Percentiles rank a stretch among this genome's conserved stretches.
These are phyloP conservation scores for Iris macrosiphon DNA, from an alignment of 106 monocot genomes.

Conservation along the genomic window DNA sequence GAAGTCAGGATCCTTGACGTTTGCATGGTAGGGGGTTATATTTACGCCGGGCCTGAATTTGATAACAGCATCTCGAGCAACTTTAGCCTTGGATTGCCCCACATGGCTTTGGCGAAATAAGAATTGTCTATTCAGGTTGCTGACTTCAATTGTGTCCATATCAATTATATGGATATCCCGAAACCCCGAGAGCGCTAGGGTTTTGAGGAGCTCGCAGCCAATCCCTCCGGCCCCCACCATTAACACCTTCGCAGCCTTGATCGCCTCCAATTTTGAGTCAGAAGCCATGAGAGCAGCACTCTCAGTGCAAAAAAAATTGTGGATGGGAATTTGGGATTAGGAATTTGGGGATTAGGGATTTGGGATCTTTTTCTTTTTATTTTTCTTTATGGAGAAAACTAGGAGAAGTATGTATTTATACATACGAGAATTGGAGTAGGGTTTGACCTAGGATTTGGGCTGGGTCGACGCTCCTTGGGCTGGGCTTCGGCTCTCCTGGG, in stretches of 20 bases:
- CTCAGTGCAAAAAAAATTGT: too few relatives aligned
- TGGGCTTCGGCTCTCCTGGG: too few relatives aligned
- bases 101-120: constrained; percentile 73
- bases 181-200: constrained; percentile 77
- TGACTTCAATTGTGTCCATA: constrained; percentile 95
- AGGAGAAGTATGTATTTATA: too few relatives aligned
- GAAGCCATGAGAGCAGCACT: too few relatives aligned
- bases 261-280: too few relatives aligned
- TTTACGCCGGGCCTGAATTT: constrained; percentile 69
- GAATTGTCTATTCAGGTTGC: constrained; percentile 87
- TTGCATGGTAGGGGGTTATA: constrained; percentile 75
- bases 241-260: constrained; percentile 75
- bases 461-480: too few relatives aligned
- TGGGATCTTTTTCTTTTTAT: too few relatives aligned
- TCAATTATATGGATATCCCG: constrained; percentile 86
- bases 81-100: constrained; percentile 91
- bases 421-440: too few relatives aligned
- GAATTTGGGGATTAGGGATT: too few relatives aligned
- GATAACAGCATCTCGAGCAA: constrained; percentile 78
- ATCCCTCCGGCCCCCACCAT: constrained; percentile 94
- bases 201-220: constrained; percentile 97
- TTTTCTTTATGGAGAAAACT: too few relatives aligned
- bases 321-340: too few relatives aligned
- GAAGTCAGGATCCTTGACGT: constrained; percentile 81
- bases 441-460: too few relatives aligned